Conservation (phyloP, 139 green algal genomes). For the Chlamydomonas incerta region DNA sequence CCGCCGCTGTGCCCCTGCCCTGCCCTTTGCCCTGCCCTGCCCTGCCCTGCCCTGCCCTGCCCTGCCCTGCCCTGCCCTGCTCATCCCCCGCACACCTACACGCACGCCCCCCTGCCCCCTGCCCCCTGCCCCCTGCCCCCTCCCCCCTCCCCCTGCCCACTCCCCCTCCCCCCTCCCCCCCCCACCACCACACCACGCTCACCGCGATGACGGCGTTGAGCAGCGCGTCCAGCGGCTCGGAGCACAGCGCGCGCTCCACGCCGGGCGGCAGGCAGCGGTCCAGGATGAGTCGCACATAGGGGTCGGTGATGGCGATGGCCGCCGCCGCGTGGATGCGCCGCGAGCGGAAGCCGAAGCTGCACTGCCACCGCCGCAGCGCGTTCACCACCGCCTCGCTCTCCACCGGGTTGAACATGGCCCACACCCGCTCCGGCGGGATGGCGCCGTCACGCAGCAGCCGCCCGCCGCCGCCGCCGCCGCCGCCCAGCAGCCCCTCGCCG, state of each 20-base stretch:
- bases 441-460: constrained; percentile 1
- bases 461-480: not conserved
- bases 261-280: constrained; percentile 47
- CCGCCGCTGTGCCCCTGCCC: too few species aligned
- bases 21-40: too few species aligned
- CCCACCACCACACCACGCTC: too few species aligned
- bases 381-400: constrained; percentile 54
- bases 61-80: too few species aligned
- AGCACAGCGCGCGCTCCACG: constrained; percentile 48
- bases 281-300: constrained; percentile 53
- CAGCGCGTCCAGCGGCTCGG: constrained; percentile 50
- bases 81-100: too few species aligned
- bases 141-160: too few species aligned
- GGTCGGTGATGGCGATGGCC: constrained; percentile 36
- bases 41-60: too few species aligned
- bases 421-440: constrained; percentile 7
- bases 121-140: not conserved
- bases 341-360: constrained; percentile 23
- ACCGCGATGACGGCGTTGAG: constrained; percentile 37
- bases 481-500: not conserved
- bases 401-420: constrained; percentile 45
- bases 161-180: not conserved
- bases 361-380: constrained; percentile 48
- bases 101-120: too few species aligned
- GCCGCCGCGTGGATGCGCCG: not conserved